Evolutionary conservation across 225 moss, liverwort and hornwort species (phyloP), one percentile per base, ranked within the genome.

Genomic region (Anthoceros angustus): DNA sequence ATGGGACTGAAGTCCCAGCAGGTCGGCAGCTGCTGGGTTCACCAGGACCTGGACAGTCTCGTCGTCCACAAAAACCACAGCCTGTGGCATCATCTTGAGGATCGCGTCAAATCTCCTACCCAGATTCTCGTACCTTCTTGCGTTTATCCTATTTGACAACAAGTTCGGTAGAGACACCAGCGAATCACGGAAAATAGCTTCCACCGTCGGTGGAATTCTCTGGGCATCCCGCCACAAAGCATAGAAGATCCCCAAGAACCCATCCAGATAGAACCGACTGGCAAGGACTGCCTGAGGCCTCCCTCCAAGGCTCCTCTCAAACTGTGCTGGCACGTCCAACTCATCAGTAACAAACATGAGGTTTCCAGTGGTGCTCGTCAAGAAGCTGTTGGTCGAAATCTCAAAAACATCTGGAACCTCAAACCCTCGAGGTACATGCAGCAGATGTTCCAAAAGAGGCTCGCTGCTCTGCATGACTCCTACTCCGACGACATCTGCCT

Each of bases 51-150:
- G 87, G 18, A 86, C 83, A 12, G 72, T 72, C 73, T 88, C 77
- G 69, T 90, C 90, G 49, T 95, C 94, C 24, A 95, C 87, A 69
- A 95, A 95, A 18, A 95, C 82, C 40, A 95, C 90, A n/a, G 90
- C 83, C 65, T 95, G 87, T 20, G 94, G 90, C 80, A 87, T 90
- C 81, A 84, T 86, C 72, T 84, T 90, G 76, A 95, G 64, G 32
- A 95, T 86, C 2, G 85, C 90, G 72, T 95, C 94, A 38, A 95
- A 95, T 0, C 86, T 80, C 61, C 83, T 80, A 12, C 90, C 90
- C 40, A 90, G 63, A 18, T 79, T 81, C 68, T 95, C 94, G 61
- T 86, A 90, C 68, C 82, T 86, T 42, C 75, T 80, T 8, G 85
- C 90, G 68, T 88, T 85, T 15, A 90, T 83, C 55, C 85, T 84